phyloP scores from a whole-genome alignment of 768 basidiomycete species.

The Podaxis sp. region DNA sequence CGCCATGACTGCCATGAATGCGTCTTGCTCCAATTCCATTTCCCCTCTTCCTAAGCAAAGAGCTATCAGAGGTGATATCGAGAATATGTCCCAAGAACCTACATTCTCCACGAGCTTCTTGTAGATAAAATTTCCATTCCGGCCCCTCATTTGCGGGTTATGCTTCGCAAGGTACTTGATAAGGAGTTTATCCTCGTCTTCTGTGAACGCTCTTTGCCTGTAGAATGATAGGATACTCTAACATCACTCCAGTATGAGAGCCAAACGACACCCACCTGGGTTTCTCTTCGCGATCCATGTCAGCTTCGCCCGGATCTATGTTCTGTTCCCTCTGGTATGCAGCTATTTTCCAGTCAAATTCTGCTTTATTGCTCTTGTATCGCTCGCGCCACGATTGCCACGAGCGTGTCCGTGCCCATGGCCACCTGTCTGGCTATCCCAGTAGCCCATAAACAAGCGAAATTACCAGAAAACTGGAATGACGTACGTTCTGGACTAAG shows the following conservation, averaged over 20 bases:
- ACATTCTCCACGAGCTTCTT: conserved; percentile 47
- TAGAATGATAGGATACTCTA: not conserved
- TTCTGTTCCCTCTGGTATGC: conserved; percentile 27
- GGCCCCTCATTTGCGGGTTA: conserved; percentile 38
- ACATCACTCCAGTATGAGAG: not conserved
- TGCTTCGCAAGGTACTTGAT: conserved; percentile 50
- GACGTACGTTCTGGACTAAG: not conserved
- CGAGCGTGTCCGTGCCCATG: conserved; percentile 49
- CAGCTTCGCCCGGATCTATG: not conserved
- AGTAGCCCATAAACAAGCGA: not conserved
- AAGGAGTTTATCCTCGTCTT: conserved; percentile 42
- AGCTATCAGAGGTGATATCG: not conserved
- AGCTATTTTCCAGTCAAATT: conserved; percentile 44
- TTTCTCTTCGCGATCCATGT: not conserved
- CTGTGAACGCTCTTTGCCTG: conserved; percentile 30
- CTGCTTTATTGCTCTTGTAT: conserved; percentile 44
- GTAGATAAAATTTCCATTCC: conserved; percentile 48
- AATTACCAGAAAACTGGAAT: not conserved
- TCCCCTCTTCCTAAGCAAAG: conserved; percentile 30
- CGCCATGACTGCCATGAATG: conserved; percentile 69
- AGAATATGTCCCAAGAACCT: not conserved
- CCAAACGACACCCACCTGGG: not conserved
- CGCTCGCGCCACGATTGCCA: conserved; percentile 64
- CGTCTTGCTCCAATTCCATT: conserved; percentile 51
- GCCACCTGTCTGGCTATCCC: conserved; percentile 44